Base-by-base conservation (phyloP, 1,284 basidiomycete genomes). In the Meira miltonrushii region DNA sequence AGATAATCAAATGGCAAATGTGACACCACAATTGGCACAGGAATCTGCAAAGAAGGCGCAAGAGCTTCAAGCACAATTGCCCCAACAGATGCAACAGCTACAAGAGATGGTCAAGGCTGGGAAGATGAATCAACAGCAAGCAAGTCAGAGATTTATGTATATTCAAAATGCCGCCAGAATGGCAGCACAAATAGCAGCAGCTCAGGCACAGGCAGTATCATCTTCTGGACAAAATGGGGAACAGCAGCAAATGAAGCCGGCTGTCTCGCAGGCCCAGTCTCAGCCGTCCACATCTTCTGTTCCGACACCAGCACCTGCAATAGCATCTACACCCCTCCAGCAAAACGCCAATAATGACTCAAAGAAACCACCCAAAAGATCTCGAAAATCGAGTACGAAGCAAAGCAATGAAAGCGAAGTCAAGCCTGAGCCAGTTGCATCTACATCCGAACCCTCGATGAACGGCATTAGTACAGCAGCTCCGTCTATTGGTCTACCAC, bases 101-200 rank as follows among this genome's bases (percentile, higher is more conserved):
- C 70, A 72, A 55, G 60, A 62, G 2, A 59, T 72, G 10, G 68
- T 74, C 4, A 43, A 64, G 1, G 46, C 63, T 1, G 68, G 67
- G 15, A 28, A 51, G 19, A 69, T 74, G 57, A 65, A 70, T 25
- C 68, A 67, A 17, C 69, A 74, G 57, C 67, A 73, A 55, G 72
- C 72, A 6, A 65, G 65, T 8, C 66, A 68, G 33, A 68, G 68
- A 12, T 47, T 15, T 12, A 8, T 46, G 41, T 46, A 56, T n/a
- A 3, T 56, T 44, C 55, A 56, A 41, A 33, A 47, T 9, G 40
- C 39, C 11, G 47, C 44, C 8, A 37, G 17, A 25, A 43, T 43
- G 40, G 55, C 55, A 17, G 38, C 52, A 25, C 17, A 23, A 17
- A 50, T 21, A 4, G 55, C 55, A 3, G 49, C 54, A 38, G 50